These are phyloP conservation scores for Cladosporium oxysporum DNA, from an alignment of 2,329 filamentous ascomycete species.

Conservation along the genomic window DNA sequence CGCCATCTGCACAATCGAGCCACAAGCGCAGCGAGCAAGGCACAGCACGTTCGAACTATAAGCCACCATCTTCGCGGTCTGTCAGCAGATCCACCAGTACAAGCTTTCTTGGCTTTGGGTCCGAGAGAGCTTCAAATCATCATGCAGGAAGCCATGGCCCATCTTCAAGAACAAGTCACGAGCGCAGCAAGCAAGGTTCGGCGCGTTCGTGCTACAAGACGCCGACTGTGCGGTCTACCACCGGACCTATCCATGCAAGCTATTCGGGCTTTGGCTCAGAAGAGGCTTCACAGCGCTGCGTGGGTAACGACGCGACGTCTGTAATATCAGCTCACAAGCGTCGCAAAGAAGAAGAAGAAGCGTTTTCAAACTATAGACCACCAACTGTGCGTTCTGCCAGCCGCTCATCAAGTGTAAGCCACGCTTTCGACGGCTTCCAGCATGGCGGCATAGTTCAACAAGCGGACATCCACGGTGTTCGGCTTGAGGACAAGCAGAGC, in stretches of 20 bases:
- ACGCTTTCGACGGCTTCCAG: background rate
- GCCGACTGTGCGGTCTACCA: constrained; percentile 9
- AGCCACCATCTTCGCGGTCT: constrained; percentile 12
- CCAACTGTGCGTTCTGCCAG: constrained; percentile 5
- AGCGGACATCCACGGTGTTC: background rate
- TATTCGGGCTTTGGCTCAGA: background rate
- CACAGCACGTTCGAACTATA: background rate
- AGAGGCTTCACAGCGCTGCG: background rate
- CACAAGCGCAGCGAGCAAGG: background rate
- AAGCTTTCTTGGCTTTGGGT: background rate
- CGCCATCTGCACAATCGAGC: background rate
- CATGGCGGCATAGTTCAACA: background rate
- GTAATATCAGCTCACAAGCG: background rate
- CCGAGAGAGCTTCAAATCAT: background rate
- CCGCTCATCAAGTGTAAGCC: constrained; percentile 4
- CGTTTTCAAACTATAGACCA: constrained; percentile 2
- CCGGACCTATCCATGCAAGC: background rate
- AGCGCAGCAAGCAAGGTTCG: background rate
- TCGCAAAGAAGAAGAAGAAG: background rate
- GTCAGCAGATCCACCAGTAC: background rate
- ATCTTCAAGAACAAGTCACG: background rate
- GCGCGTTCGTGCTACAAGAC: constrained; percentile 3
- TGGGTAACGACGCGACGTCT: background rate
- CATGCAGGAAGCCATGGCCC: background rate
- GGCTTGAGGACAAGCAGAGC: background rate